Evolutionary conservation across 495 filamentous ascomycete species (phyloP), one percentile per base, ranked within the genome.

Genomic region (Lophiotrema nucula): DNA sequence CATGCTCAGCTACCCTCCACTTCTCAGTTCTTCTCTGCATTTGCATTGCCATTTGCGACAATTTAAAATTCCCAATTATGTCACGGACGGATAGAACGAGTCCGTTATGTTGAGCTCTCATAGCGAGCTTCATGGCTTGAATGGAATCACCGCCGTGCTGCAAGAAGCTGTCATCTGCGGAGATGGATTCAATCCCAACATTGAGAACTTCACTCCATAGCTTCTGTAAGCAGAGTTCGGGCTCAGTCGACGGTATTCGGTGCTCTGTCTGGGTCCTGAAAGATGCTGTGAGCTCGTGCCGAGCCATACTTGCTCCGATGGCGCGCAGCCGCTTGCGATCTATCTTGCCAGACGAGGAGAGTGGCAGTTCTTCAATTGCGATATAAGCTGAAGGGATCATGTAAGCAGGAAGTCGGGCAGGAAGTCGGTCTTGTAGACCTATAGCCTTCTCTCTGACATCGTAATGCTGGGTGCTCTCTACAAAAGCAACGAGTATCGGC

Each of bases 11-110:
- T 35, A 35, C 31, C n/a, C 31, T 35, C 31, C 31, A 35, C 31
- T 35, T 35, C 31, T 35, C 31, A 35, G 31, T 35, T 35, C 31
- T 35, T 35, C 31, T 35, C n/a, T 35, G 31, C 31, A 35, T 35
- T 35, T 45, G 2, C 58, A 33, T 0, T 62, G 74, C 74, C 77
- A 81, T 76, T 8, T 80, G 77, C n/a, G 65, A 44, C 3, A 81
- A 53, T 1, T 72, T 58, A 0, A 76, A 76, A 16, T 71, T 58
- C 19, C 72, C 71, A 59, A 79, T 81, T 22, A 83, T 79, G 24
- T 69, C 69, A 2, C 74, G 67, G 8, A 82, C 74, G 4, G 67
- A 77, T 15, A 83, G 70, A 0, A 5, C 21, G 21, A 57, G 21
- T 12, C 56, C 52, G 18, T 57, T 38, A 13, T n/a, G 4, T 18